Conservation (phyloP, 306 rosid species). For the Vicia faba region DNA sequence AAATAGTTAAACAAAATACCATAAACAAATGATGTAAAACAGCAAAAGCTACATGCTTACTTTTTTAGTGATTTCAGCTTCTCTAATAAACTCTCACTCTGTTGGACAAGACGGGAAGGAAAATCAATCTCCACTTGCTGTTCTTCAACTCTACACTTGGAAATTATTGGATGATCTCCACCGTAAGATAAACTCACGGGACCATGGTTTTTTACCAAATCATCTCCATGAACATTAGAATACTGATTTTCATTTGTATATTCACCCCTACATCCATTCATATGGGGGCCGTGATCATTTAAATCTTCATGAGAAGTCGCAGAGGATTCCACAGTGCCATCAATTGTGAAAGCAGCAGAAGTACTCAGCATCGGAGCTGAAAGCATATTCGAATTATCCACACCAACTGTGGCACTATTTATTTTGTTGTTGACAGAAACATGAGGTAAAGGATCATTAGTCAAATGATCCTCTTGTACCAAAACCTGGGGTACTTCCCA, state of each 20-base stretch:
- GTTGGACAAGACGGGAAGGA: conserved; percentile 57
- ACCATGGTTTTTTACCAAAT: conserved; percentile 34
- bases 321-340: conserved; percentile 34
- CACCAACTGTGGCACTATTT: conserved; percentile 40
- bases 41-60: conserved; percentile 45
- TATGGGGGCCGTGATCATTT: conserved; percentile 49
- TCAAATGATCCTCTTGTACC: conserved; percentile 54
- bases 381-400: conserved; percentile 40
- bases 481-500: conserved; percentile 87
- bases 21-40: conserved; percentile 25
- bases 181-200: conserved; percentile 29
- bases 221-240: conserved; percentile 46
- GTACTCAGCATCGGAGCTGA: conserved; percentile 41
- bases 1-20: conserved; percentile 20
- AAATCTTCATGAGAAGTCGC: conserved; percentile 42
- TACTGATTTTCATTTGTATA: conserved; percentile 45
- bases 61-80: conserved; percentile 63
- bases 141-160: conserved; percentile 42
- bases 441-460: conserved; percentile 39
- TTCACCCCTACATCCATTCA: conserved; percentile 45
- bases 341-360: conserved; percentile 43
- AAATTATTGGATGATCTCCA: conserved; percentile 35
- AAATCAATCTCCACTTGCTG: conserved; percentile 47
- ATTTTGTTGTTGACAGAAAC: conserved; percentile 40
- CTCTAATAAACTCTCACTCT: conserved; percentile 64